A percentile compares a stretch with the other conserved stretches of the same genome.
These are phyloP conservation scores for Globisporangium barbulae DNA, from an alignment of 352 stramenopile species.

Conservation along the genomic window DNA sequence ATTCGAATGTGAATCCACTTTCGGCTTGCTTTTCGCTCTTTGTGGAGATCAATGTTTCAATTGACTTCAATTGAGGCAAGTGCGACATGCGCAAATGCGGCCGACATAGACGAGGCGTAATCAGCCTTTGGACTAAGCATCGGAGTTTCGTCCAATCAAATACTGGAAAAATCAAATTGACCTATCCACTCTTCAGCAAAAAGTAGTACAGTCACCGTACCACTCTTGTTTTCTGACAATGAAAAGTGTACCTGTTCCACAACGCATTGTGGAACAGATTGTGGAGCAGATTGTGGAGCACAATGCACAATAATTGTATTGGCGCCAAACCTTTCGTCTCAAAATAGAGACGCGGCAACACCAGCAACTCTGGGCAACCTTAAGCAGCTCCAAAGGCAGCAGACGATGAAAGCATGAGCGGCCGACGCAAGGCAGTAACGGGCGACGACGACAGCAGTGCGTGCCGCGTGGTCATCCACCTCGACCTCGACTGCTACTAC, in stretches of 20 bases:
- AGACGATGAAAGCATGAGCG: constrained; percentile 7
- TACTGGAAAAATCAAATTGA: not conserved
- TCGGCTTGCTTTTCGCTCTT: too few relatives aligned
- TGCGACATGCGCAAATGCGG: not conserved
- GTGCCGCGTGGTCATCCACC: constrained; percentile 70
- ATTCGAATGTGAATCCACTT: too few relatives aligned
- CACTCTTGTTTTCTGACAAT: too few relatives aligned
- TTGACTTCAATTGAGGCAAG: too few relatives aligned
- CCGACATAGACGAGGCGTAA: constrained; percentile 2
- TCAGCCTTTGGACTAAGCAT: not conserved
- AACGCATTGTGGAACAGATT: not conserved
- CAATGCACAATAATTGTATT: not conserved
- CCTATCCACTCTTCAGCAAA: too few relatives aligned
- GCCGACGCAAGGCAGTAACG: not conserved
- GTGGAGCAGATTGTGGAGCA: not conserved
- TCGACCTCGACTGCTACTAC: constrained; percentile 90
- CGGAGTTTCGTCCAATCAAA: not conserved
- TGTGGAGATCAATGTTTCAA: too few relatives aligned
- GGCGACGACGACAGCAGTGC: not conserved
- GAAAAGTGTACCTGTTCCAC: not conserved
- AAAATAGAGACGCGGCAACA: not conserved
- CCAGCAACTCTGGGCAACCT: not conserved
- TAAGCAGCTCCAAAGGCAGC: not conserved
- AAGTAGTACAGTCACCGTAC: too few relatives aligned
- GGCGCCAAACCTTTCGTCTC: constrained; percentile 1